Conservation (phyloP, 176 grass and related monocot genomes). For the Oryza glaberrima region DNA sequence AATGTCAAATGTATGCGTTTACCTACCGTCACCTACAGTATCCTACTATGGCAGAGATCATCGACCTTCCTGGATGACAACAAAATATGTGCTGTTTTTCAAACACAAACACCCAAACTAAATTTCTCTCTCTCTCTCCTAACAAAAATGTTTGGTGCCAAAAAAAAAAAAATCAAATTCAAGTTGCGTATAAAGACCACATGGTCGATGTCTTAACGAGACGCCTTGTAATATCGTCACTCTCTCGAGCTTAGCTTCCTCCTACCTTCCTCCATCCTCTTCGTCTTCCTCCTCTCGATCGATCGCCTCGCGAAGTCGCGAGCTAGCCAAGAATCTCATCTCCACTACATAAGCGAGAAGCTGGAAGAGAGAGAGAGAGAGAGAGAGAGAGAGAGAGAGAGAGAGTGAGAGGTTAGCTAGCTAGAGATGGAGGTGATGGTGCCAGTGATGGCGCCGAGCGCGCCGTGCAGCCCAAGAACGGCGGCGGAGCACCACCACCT, state of each 20-base stretch:
- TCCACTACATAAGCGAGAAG: constrained; percentile 31
- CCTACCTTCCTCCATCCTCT: constrained; percentile 50
- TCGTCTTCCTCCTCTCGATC: not conserved
- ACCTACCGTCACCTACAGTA: not conserved
- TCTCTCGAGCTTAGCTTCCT: constrained; percentile 54
- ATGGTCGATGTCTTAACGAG: constrained; percentile 39
- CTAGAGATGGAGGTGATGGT: constrained; percentile 71
- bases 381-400: not conserved
- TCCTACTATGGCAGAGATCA: constrained; percentile 11
- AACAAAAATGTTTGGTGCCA: constrained; percentile 34
- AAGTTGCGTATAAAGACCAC: constrained; percentile 49
- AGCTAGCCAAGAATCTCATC: not conserved
- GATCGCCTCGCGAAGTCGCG: not conserved
- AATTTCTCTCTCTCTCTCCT: not conserved
- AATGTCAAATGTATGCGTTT: not conserved
- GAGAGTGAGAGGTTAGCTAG: not conserved
- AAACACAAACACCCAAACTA: not conserved
- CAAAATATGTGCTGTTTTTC: constrained; percentile 29
- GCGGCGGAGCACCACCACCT: constrained; percentile 47
- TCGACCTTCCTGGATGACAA: constrained; percentile 29
- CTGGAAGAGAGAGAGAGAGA: not conserved
- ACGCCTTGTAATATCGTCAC: constrained; percentile 21
- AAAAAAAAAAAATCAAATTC: constrained; percentile 6
- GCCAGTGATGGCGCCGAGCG: constrained; percentile 58
- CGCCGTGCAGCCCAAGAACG: constrained; percentile 70